Conservation (phyloP, 1,139 yeast species). For the Sugiyamaella neomexicana region DNA sequence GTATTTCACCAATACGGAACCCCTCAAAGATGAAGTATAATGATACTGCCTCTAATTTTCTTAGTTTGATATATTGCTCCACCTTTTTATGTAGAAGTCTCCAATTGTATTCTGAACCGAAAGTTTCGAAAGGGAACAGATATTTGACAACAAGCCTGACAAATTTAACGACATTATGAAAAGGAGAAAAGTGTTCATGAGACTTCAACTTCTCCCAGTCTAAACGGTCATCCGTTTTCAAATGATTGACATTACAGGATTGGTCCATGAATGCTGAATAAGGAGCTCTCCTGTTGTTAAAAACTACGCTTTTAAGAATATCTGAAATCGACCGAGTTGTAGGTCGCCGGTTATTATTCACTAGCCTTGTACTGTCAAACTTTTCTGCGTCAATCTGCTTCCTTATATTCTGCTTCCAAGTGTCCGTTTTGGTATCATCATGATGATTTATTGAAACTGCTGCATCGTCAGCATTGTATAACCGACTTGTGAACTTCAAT, state of each 20-base stretch:
- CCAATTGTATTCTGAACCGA: constrained; percentile 59
- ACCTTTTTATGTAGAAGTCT: constrained; percentile 44
- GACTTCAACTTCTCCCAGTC: constrained; percentile 7
- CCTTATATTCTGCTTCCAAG: not conserved
- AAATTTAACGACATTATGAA: constrained; percentile 23
- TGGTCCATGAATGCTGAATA: constrained; percentile 27
- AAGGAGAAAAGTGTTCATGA: constrained; percentile 10
- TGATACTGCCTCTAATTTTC: constrained; percentile 37
- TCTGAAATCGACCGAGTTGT: constrained; percentile 2
- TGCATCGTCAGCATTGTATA: not conserved
- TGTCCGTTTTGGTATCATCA: not conserved
- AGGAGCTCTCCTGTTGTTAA: constrained; percentile 24
- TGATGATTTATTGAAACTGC: not conserved
- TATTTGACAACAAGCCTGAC: constrained; percentile 5
- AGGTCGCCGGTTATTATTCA: not conserved
- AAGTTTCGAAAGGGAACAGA: constrained; percentile 52
- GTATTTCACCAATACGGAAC: constrained; percentile 45
- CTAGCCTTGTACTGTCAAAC: constrained; percentile 4
- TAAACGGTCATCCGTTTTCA: constrained; percentile 4
- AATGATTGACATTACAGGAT: constrained; percentile 25
- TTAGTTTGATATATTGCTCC: constrained; percentile 44
- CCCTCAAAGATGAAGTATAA: constrained; percentile 37
- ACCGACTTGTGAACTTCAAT: not conserved
- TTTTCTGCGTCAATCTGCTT: not conserved
- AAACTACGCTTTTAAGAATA: constrained; percentile 16